Conservation (phyloP, 768 basidiomycete genomes). For the Rhodotorula toruloides region DNA sequence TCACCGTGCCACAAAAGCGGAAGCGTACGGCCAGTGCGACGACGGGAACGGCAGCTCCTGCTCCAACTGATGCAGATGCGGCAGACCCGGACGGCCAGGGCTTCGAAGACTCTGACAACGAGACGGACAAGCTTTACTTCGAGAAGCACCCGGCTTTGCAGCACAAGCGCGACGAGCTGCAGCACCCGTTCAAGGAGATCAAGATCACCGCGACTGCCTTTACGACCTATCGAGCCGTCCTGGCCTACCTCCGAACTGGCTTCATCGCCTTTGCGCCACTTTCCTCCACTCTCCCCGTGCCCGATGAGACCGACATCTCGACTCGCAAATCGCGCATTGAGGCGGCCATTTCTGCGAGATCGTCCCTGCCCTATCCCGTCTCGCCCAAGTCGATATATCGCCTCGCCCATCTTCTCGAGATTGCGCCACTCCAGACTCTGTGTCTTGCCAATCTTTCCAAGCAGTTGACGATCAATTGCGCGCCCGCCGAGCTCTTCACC, state of each 20-base stretch:
- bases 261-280: neutral
- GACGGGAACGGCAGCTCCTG: neutral
- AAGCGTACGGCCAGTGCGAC: neutral
- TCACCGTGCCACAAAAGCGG: neutral
- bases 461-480: neutral
- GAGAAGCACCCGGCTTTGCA: neutral
- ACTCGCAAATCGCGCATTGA: neutral
- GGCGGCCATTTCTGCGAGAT: too few relatives aligned
- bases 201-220: neutral
- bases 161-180: neutral
- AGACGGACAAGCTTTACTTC: conserved; percentile 1
- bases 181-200: conserved; percentile 6
- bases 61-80: neutral
- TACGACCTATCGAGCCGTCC: conserved; percentile 12
- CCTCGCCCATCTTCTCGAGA: conserved; percentile 13
- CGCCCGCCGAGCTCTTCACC: conserved; percentile 2
- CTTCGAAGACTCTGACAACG: conserved; percentile 6
- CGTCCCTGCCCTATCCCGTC: neutral
- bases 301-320: too few relatives aligned
- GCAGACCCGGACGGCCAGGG: too few relatives aligned
- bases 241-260: conserved; percentile 3
- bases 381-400: conserved; percentile 9
- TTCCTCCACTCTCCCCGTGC: neutral
- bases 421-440: neutral
- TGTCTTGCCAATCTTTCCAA: neutral